A percentile compares a stretch with the other conserved stretches of the same genome.
Evolutionary conservation across 306 rosid species (phyloP).

Genomic region (Lathyrus sativus): DNA sequence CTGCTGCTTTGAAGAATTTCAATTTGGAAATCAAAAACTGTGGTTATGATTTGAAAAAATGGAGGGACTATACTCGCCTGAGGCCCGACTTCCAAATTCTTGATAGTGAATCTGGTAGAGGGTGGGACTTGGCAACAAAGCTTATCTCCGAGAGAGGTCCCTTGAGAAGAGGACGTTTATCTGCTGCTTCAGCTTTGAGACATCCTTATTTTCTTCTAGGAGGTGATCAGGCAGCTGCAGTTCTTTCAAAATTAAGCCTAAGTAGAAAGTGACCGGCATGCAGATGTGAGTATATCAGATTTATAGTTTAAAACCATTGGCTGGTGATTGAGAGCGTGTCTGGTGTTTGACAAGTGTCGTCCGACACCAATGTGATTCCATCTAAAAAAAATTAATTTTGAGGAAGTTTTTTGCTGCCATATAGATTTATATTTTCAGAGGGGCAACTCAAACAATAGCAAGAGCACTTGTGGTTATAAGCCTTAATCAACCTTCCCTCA

Average conservation of each 20-base stretch:
- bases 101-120: slow-evolving; percentile 81
- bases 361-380: background rate
- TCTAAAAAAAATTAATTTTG: too few relatives aligned
- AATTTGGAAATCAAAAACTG: slow-evolving; percentile 67
- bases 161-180: slow-evolving; percentile 71
- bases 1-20: slow-evolving; percentile 83
- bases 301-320: background rate
- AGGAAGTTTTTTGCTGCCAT: slow-evolving; percentile 17
- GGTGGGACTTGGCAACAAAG: slow-evolving; percentile 87
- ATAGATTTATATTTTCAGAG: slow-evolving; percentile 22
- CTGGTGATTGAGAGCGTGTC: background rate
- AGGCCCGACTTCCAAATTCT: slow-evolving; percentile 70
- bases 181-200: slow-evolving; percentile 82
- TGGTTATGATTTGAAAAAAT: slow-evolving; percentile 72
- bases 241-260: slow-evolving; percentile 73
- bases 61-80: slow-evolving; percentile 71
- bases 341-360: background rate
- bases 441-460: too few relatives aligned
- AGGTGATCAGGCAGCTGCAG: slow-evolving; percentile 92
- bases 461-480: too few relatives aligned
- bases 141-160: slow-evolving; percentile 77
- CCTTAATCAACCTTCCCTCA: too few relatives aligned
- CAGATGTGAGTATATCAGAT: slow-evolving; percentile 36
- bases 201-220: slow-evolving; percentile 92
- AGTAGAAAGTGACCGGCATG: slow-evolving; percentile 52